Conservation (phyloP, 345 rosid genomes). For the Mercurialis annua region DNA sequence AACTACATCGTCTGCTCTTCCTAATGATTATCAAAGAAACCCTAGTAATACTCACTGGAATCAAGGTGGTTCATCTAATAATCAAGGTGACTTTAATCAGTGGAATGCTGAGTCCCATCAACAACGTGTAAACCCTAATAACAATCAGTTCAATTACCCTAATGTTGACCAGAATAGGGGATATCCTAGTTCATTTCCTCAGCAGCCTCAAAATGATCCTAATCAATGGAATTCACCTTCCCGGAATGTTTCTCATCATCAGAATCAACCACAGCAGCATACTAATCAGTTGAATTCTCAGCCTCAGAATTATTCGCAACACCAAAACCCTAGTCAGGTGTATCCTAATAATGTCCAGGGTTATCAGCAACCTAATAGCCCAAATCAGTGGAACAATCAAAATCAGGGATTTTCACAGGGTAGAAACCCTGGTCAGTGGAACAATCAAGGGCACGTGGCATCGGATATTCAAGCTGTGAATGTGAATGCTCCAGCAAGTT, state of each 20-base stretch:
- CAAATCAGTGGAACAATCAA: slow-evolving; percentile 41
- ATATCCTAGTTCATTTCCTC: slow-evolving; percentile 1
- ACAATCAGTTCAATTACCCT: slow-evolving; percentile 19
- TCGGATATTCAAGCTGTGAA: neutral
- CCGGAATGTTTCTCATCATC: neutral
- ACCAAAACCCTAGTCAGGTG: neutral
- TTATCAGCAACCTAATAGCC: slow-evolving; percentile 28
- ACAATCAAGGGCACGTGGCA: slow-evolving; percentile 18
- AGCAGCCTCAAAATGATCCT: neutral
- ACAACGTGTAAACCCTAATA: slow-evolving; percentile 24
- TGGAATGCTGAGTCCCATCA: slow-evolving; percentile 26
- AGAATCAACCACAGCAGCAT: neutral
- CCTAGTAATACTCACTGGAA: slow-evolving; percentile 1
- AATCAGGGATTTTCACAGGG: slow-evolving; percentile 30
- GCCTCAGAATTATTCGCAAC: neutral
- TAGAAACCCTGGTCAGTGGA: slow-evolving; percentile 28
- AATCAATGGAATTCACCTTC: slow-evolving; percentile 1
- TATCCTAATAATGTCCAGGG: slow-evolving; percentile 21
- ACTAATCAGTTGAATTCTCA: too few species aligned
- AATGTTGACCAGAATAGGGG: slow-evolving; percentile 14
- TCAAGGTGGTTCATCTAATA: neutral
- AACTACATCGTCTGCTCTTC: slow-evolving; percentile 16
- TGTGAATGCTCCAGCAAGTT: slow-evolving; percentile 15
- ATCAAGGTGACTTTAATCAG: slow-evolving; percentile 29
- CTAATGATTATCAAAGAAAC: slow-evolving; percentile 12